Conservation (phyloP, 441 rosid species). For the Iberis amara region DNA sequence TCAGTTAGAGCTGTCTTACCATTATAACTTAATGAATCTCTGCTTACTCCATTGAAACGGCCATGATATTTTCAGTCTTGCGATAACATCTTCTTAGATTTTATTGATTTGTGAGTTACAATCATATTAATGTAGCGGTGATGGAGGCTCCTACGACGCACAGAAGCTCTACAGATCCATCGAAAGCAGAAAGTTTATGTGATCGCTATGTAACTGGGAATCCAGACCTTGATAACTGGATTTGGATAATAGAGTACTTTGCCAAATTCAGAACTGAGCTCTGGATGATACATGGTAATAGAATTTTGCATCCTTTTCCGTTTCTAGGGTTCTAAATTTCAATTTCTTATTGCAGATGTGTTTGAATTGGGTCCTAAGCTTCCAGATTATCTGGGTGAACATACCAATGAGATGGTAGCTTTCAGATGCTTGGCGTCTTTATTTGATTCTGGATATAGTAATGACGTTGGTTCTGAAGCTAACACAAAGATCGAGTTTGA, state of each 20-base stretch:
- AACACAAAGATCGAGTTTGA: conserved; percentile 26
- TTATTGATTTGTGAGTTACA: too few species aligned
- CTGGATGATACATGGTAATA: conserved; percentile 28
- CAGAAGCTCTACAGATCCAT: not conserved
- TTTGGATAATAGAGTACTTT: conserved; percentile 27
- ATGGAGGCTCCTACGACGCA: too few species aligned
- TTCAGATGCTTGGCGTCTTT: conserved; percentile 32
- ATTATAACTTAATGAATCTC: too few species aligned
- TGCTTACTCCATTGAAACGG: too few species aligned
- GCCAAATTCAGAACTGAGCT: conserved; percentile 31
- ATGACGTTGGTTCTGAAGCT: conserved; percentile 14
- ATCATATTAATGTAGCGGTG: too few species aligned
- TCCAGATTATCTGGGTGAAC: conserved; percentile 31
- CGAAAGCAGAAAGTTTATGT: not conserved
- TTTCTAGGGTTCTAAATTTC: not conserved
- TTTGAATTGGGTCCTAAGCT: conserved; percentile 32
- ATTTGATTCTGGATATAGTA: conserved; percentile 20
- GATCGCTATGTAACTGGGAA: conserved; percentile 23
- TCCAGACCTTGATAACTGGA: conserved; percentile 25
- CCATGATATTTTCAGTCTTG: too few species aligned
- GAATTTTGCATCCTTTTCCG: not conserved
- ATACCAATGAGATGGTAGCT: conserved; percentile 31
- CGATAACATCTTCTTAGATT: too few species aligned
- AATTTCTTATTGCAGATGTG: conserved; percentile 17
- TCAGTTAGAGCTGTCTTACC: too few species aligned